Conservation (phyloP, 2,329 filamentous ascomycete species). For the Dendrostoma leiphaemia region DNA sequence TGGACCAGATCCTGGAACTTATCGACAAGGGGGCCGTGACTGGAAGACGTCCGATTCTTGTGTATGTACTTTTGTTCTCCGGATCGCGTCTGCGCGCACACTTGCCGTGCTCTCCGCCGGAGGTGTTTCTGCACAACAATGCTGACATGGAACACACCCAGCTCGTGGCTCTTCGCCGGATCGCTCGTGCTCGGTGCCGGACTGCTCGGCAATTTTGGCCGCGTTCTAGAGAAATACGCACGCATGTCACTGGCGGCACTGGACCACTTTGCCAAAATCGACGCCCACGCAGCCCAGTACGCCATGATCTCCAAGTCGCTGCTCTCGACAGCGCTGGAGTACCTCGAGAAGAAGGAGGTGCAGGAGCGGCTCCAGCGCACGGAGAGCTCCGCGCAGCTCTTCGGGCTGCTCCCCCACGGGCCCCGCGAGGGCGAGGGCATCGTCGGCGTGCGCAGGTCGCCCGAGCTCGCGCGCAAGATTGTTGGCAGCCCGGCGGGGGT, state of each 20-base stretch:
- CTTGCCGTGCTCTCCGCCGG: not conserved
- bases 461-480: constrained; percentile 4
- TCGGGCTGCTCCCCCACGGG: constrained; percentile 44
- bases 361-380: constrained; percentile 45
- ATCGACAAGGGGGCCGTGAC: constrained; percentile 41
- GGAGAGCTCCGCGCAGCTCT: constrained; percentile 50
- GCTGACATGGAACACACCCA: constrained; percentile 20
- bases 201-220: constrained; percentile 49
- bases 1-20: constrained; percentile 45
- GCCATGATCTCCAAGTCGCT: constrained; percentile 52
- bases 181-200: constrained; percentile 52
- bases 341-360: constrained; percentile 47
- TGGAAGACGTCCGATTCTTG: constrained; percentile 46
- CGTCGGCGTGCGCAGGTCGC: not conserved
- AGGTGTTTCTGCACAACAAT: not conserved
- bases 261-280: constrained; percentile 47
- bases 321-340: constrained; percentile 41
- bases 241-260: constrained; percentile 46
- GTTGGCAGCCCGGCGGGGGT: not conserved
- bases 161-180: constrained; percentile 53
- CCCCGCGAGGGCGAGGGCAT: not conserved
- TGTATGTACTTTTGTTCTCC: constrained; percentile 36
- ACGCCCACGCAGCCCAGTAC: constrained; percentile 52
- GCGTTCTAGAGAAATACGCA: constrained; percentile 49
- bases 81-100: not conserved